Conservation (phyloP, 257 asterid species). For the Ophiorrhiza pumila region DNA sequence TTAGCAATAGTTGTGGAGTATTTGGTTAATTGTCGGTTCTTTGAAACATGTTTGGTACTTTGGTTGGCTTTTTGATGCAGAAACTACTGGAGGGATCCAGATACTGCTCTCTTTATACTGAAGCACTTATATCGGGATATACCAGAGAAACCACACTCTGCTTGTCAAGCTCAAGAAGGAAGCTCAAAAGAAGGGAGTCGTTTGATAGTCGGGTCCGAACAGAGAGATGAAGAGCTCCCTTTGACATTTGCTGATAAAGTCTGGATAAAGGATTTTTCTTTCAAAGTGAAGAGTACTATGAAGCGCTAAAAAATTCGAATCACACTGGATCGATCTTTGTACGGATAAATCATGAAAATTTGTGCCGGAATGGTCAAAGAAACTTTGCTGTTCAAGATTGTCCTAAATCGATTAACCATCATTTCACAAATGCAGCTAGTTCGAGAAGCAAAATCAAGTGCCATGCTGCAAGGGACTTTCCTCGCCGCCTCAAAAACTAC, state of each 20-base stretch:
- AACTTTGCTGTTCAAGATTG: not conserved
- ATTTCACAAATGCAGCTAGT: not conserved
- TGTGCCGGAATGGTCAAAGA: not conserved
- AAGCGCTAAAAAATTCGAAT: not conserved
- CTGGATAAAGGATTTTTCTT: slow-evolving; percentile 50
- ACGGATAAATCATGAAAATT: too few species aligned
- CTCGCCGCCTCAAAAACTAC: not conserved
- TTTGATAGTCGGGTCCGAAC: slow-evolving; percentile 48
- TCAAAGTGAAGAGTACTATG: slow-evolving; percentile 30
- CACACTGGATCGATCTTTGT: not conserved
- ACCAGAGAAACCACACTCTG: slow-evolving; percentile 53
- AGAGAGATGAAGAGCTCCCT: slow-evolving; percentile 73
- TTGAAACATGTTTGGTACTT: not conserved
- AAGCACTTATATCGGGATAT: slow-evolving; percentile 80
- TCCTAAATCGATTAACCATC: not conserved
- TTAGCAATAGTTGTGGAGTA: not conserved
- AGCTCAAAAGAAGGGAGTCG: slow-evolving; percentile 33
- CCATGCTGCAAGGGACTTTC: not conserved
- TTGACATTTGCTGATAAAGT: slow-evolving; percentile 73
- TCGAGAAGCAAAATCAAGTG: not conserved
- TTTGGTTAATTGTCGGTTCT: not conserved
- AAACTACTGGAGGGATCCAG: slow-evolving; percentile 91
- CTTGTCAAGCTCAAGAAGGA: slow-evolving; percentile 29
- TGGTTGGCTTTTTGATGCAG: slow-evolving; percentile 33
- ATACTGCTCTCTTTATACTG: slow-evolving; percentile 89